Evolutionary conservation across 257 asterid species (phyloP).

Genomic region (Lycium barbarum): DNA sequence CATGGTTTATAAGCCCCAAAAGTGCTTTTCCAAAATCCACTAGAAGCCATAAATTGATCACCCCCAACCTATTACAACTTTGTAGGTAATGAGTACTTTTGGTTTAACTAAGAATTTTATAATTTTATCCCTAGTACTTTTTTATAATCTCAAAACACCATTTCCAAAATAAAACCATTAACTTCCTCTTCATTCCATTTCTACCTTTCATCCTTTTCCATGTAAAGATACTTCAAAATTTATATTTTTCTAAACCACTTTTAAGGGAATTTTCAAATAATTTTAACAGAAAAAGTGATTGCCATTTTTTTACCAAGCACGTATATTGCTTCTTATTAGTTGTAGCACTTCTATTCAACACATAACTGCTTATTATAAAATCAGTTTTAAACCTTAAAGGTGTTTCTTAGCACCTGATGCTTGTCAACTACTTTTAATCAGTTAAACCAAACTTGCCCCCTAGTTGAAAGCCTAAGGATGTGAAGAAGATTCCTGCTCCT

Average conservation of each 20-base stretch:
- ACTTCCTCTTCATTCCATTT: neutral
- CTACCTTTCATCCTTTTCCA: neutral
- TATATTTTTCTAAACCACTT: neutral
- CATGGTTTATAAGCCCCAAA: neutral
- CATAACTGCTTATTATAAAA: neutral
- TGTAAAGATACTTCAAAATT: neutral
- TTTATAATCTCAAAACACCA: neutral
- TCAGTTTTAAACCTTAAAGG: neutral
- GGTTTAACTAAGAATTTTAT: neutral
- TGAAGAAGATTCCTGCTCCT: slow-evolving; percentile 11
- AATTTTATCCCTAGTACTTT: neutral
- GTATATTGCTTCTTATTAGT: neutral
- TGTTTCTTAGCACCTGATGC: neutral
- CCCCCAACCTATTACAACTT: neutral
- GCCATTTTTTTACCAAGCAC: neutral
- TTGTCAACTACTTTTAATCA: slow-evolving; percentile 3
- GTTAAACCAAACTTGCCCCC: neutral
- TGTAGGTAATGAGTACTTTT: neutral
- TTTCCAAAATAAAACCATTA: neutral
- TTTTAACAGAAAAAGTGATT: neutral
- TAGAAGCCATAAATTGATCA: neutral
- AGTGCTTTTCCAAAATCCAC: neutral
- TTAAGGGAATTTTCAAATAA: neutral
- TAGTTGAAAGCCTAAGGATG: neutral
- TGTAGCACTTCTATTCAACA: neutral